phyloP scores from a whole-genome alignment of 208 protist genomes.

The Acanthamoeba lugdunensis region DNA sequence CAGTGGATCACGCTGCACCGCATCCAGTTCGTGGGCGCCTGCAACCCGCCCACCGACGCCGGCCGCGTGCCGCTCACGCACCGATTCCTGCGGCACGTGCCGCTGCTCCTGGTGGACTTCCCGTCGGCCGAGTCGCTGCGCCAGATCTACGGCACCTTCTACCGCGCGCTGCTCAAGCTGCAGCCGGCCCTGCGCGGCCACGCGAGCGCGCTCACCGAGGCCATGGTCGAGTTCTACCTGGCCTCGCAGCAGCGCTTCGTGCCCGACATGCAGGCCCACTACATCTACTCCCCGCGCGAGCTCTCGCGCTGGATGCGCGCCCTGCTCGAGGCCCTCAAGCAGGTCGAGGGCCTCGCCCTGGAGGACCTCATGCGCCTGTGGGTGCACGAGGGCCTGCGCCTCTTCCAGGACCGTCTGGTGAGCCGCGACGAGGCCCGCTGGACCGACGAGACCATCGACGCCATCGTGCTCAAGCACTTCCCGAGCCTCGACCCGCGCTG shows the following conservation, averaged over 20 bases:
- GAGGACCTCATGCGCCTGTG: conserved; percentile 93
- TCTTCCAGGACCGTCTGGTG: conserved; percentile 95
- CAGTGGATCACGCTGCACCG: conserved; percentile 94
- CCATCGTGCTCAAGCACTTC: conserved; percentile 90
- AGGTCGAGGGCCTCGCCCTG: conserved; percentile 78
- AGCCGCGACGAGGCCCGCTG: conserved; percentile 93
- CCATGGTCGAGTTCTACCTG: conserved; percentile 96
- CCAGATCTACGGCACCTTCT: conserved; percentile 98
- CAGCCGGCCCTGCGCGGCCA: conserved; percentile 84
- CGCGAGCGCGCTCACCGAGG: conserved; percentile 87
- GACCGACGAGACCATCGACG: conserved; percentile 91
- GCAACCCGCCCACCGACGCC: conserved; percentile 98
- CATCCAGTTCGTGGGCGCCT: conserved; percentile 95
- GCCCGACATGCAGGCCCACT: conserved; percentile 95
- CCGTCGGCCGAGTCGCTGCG: conserved; percentile 94
- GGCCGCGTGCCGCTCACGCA: conserved; percentile 95
- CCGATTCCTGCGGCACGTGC: conserved; percentile 96
- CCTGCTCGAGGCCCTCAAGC: conserved; percentile 94
- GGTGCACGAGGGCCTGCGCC: conserved; percentile 96
- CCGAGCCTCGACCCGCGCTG: conserved; percentile 81
- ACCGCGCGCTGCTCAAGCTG: conserved; percentile 93
- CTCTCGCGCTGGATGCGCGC: conserved; percentile 97
- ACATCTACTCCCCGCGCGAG: conserved; percentile 98
- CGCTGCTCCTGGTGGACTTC: conserved; percentile 98
- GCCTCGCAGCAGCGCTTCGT: conserved; percentile 94